These are phyloP conservation scores for Neonectria faginata DNA, from an alignment of 2,329 filamentous ascomycete species.

Conservation along the genomic window DNA sequence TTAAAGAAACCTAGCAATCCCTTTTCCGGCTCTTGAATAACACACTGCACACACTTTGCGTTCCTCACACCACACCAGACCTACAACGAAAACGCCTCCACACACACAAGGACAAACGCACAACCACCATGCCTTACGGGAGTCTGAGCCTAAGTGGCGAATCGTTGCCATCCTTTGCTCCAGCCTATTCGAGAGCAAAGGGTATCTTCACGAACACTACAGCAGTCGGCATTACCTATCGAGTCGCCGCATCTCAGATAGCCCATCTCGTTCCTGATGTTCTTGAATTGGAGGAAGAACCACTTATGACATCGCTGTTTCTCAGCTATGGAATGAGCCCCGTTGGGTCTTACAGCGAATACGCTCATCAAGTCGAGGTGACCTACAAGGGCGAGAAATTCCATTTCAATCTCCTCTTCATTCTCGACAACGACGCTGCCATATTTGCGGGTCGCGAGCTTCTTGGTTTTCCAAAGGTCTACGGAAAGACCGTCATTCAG, in stretches of 20 bases:
- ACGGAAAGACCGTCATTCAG: constrained; percentile 20
- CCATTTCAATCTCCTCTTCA: constrained; percentile 21
- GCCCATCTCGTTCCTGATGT: constrained; percentile 19
- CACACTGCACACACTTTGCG: background rate
- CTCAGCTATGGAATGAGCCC: constrained; percentile 23
- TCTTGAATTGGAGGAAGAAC: constrained; percentile 27
- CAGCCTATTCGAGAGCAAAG: constrained; percentile 20
- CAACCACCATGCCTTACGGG: constrained; percentile 21
- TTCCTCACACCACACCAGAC: background rate
- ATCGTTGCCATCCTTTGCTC: constrained; percentile 23
- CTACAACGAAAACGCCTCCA: background rate
- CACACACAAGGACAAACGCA: background rate
- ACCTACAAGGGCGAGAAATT: constrained; percentile 25
- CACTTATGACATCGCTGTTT: constrained; percentile 21
- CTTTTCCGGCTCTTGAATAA: background rate
- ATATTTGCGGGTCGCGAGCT: constrained; percentile 28
- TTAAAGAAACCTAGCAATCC: constrained; percentile 3
- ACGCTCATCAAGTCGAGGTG: constrained; percentile 27
- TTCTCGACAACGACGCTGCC: constrained; percentile 29
- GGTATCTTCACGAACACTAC: constrained; percentile 16
- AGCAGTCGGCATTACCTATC: constrained; percentile 23
- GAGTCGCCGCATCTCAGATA: constrained; percentile 24
- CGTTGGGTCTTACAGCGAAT: constrained; percentile 23
- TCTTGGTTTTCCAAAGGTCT: constrained; percentile 26
- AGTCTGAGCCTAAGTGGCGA: constrained; percentile 19